phyloP scores from a whole-genome alignment of 306 rosid genomes.

The Amphicarpaea edgeworthii region DNA sequence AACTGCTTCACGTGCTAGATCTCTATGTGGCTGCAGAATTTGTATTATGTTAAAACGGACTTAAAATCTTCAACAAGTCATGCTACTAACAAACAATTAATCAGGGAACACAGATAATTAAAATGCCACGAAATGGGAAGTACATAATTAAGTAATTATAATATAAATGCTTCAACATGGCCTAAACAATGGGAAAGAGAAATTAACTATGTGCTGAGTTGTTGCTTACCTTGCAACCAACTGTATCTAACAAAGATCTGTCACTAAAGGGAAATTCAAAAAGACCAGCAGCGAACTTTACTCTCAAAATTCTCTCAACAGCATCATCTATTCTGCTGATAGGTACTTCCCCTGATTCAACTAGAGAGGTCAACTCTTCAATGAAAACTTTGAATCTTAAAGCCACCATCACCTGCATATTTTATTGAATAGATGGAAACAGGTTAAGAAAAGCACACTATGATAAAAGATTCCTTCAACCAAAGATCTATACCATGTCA shows the following conservation, averaged over 20 bases:
- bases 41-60: conserved; percentile 9
- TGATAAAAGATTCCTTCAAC: conserved; percentile 22
- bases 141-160: not conserved
- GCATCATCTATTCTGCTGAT: conserved; percentile 82
- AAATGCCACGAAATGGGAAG: conserved; percentile 1
- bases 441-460: not conserved
- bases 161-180: no score
- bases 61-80: not conserved
- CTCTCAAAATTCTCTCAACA: conserved; percentile 85
- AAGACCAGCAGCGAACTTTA: conserved; percentile 80
- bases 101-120: not conserved
- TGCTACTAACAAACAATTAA: conserved; percentile 14
- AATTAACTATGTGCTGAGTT: conserved; percentile 25
- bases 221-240: conserved; percentile 83
- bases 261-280: conserved; percentile 75
- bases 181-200: conserved; percentile 2
- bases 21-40: conserved; percentile 73
- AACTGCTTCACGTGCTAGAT: conserved; percentile 87
- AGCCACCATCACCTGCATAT: conserved; percentile 85
- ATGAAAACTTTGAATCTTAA: conserved; percentile 56
- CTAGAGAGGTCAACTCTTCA: conserved; percentile 60
- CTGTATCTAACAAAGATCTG: conserved; percentile 73
- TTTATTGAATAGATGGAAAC: conserved; percentile 36
- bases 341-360: conserved; percentile 71
- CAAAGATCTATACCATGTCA: conserved; percentile 72